phyloP scores from a whole-genome alignment of 257 asterid genomes.

The Solanum pinnatisectum region DNA sequence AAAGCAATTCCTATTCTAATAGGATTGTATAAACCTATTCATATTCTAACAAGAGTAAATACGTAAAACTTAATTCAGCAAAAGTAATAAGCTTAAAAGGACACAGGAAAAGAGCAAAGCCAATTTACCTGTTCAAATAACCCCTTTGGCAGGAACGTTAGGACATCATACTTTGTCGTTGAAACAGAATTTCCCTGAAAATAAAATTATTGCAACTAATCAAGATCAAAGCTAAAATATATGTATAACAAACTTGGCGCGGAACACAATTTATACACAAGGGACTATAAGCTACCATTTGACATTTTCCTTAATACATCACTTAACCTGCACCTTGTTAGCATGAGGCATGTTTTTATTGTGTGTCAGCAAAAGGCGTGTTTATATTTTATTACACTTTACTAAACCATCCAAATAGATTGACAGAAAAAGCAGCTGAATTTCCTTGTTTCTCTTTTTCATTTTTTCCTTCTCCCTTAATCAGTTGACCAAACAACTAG shows the following conservation, averaged over 20 bases:
- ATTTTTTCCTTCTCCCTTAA: neutral
- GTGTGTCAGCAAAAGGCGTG: neutral
- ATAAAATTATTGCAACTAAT: neutral
- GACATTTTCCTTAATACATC: neutral
- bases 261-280: neutral
- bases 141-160: slow-evolving; percentile 89
- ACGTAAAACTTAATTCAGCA: neutral
- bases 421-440: neutral
- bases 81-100: neutral
- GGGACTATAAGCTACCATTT: neutral
- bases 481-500: neutral
- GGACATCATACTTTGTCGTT: slow-evolving; percentile 82
- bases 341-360: neutral
- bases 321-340: neutral
- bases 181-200: slow-evolving; percentile 93
- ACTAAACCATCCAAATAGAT: neutral
- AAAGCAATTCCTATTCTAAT: no score
- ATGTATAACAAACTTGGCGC: neutral
- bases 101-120: neutral
- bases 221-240: neutral
- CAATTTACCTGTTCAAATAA: slow-evolving; percentile 88
- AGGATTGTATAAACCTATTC: no score
- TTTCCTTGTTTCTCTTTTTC: neutral
- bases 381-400: neutral
- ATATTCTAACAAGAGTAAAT: no score